Evolutionary conservation across 2,329 filamentous ascomycete genomes (phyloP), one percentile per base, ranked within the genome.

Genomic region (Emmonsiellopsis sp.): DNA sequence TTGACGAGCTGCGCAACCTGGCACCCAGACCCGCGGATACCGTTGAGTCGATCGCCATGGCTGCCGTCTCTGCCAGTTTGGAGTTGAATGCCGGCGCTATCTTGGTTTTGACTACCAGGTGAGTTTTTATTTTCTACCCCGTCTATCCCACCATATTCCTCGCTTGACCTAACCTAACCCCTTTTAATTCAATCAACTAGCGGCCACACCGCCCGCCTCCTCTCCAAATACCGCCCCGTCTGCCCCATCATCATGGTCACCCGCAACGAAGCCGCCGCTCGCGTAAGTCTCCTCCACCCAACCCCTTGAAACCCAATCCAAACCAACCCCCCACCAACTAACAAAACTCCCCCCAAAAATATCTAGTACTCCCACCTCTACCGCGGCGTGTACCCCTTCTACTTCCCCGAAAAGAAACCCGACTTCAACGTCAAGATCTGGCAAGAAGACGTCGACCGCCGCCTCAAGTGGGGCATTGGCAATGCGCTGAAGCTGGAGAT

Each of bases 221-320:
- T 97, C 62, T 95, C 92, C 78, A 98, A 98, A 80, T 98, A 96
- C 79, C 88, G 93, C 68, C 93, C 93, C 50, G 91, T 97, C 60
- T 97, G 92, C 83, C 93, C 93, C 64, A 96, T 98, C 77, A 92
- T 98, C 80, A 97, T 97, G 92, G 88, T 98, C 60, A 95, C 92
- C 60, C 86, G 93, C 65, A 95, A 87, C 71, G 75, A 83, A 48
- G 83, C 81, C 60, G 88, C 93, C 51, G 87, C 90, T 56, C 82
- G 93, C 62, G 77, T 80, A 72, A 71, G 75, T 69, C 62, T 17
- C 14, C 21, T 34, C 9, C 40, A n/a, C 39, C 42, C 27, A 50
- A 27, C 10, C 5, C 5, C 31, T 45, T 17, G 2, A 6, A 42
- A 36, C 42, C 47, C 6, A 49, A 21, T 56, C 53, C 59, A 60